Percentiles rank a stretch among this genome's conserved stretches.
Conservation (phyloP, 768 basidiomycete species). For the Termitomyces sp. region DNA sequence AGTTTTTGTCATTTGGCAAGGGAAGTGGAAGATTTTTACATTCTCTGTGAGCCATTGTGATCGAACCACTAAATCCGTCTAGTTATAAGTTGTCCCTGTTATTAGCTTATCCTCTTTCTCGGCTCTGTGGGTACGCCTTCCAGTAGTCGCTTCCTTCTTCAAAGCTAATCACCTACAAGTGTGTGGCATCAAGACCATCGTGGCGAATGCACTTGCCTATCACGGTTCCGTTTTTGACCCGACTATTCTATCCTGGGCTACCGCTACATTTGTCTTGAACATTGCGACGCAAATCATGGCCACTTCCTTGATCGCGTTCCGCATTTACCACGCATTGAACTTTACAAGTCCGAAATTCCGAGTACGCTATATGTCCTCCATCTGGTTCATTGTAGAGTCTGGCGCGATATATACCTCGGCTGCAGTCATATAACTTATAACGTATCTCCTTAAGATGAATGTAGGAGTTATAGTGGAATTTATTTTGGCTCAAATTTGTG, state of each 20-base stretch:
- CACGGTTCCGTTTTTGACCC: conserved; percentile 21
- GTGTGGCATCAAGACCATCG: conserved; percentile 24
- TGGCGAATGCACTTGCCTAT: conserved; percentile 4
- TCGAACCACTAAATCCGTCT: background rate
- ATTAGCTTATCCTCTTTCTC: conserved; percentile 18
- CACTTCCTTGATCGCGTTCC: conserved; percentile 19
- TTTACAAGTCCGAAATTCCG: conserved; percentile 10
- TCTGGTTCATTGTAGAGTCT: conserved; percentile 23
- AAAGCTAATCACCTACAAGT: conserved; percentile 4
- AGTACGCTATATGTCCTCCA: conserved; percentile 17
- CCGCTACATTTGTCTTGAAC: conserved; percentile 24
- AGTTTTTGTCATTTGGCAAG: conserved; percentile 24
- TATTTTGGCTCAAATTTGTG: conserved; percentile 22
- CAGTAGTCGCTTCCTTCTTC: too few species aligned
- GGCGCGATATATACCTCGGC: conserved; percentile 24
- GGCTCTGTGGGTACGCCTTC: conserved; percentile 18
- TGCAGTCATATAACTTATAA: conserved; percentile 22
- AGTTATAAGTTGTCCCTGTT: background rate
- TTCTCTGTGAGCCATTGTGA: conserved; percentile 16
- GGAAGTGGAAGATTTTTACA: conserved; percentile 17
- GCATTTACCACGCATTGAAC: conserved; percentile 20
- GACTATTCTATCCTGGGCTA: conserved; percentile 22
- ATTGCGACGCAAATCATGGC: conserved; percentile 24
- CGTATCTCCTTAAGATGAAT: conserved; percentile 24
- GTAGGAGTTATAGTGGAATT: conserved; percentile 25